A percentile compares a stretch with the other conserved stretches of the same genome.
Conservation (phyloP, 2,329 filamentous ascomycete species). For the Aspergillus oerlinghausenensis region DNA sequence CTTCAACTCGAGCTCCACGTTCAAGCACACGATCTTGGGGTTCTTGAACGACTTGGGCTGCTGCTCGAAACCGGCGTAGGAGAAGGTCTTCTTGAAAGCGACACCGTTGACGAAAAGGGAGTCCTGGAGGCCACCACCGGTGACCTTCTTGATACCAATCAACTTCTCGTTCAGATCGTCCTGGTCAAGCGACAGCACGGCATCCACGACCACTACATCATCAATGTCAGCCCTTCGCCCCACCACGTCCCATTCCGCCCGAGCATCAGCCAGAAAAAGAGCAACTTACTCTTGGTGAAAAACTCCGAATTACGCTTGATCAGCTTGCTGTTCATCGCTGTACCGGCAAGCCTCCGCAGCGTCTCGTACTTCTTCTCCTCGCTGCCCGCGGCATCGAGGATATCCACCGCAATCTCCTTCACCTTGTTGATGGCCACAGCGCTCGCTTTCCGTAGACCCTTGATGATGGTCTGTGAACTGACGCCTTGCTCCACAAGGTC, state of each 20-base stretch:
- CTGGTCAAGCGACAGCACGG: slow-evolving; percentile 91
- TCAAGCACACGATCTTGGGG: slow-evolving; percentile 94
- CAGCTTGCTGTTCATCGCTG: slow-evolving; percentile 98
- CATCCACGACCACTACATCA: slow-evolving; percentile 85
- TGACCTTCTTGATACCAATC: slow-evolving; percentile 97
- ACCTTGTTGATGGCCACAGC: slow-evolving; percentile 96
- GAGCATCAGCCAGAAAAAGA: neutral
- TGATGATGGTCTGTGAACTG: slow-evolving; percentile 96
- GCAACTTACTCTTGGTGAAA: slow-evolving; percentile 80
- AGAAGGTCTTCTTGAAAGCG: slow-evolving; percentile 99
- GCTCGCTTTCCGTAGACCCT: slow-evolving; percentile 83
- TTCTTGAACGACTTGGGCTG: slow-evolving; percentile 93
- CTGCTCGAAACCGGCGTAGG: slow-evolving; percentile 98
- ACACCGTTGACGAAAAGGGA: slow-evolving; percentile 97
- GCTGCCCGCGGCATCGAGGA: slow-evolving; percentile 65
- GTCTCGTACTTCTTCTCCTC: slow-evolving; percentile 87
- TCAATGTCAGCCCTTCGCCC: slow-evolving; percentile 9
- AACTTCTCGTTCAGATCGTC: slow-evolving; percentile 96
- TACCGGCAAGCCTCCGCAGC: slow-evolving; percentile 80
- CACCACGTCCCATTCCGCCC: neutral
- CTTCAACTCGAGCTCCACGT: slow-evolving; percentile 97
- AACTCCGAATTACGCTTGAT: slow-evolving; percentile 96
- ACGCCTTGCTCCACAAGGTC: slow-evolving; percentile 95
- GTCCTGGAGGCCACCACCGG: slow-evolving; percentile 90
- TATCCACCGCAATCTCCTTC: slow-evolving; percentile 83